Evolutionary conservation across 2,329 filamentous ascomycete species (phyloP).

Genomic region (Westerdykella ornata): DNA sequence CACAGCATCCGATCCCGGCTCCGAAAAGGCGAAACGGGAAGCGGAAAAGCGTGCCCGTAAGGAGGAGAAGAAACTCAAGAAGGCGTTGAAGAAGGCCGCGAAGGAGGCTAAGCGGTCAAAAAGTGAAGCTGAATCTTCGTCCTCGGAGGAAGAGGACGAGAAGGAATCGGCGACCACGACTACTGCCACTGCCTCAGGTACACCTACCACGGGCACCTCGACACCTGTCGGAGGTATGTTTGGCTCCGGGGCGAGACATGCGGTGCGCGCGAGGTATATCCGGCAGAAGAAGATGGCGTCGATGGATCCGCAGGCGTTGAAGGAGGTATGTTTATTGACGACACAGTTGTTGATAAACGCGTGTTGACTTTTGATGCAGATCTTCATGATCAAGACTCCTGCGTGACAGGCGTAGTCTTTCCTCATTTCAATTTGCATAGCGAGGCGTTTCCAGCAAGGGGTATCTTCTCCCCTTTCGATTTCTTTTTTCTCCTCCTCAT

Average conservation of each 20-base stretch:
- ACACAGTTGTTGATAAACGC: not conserved
- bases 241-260: slow-evolving; percentile 56
- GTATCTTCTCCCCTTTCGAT: not conserved
- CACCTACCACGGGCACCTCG: slow-evolving; percentile 40
- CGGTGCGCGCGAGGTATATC: slow-evolving; percentile 74
- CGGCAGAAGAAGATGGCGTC: slow-evolving; percentile 80
- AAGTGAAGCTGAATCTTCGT: slow-evolving; percentile 9
- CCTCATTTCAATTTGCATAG: slow-evolving; percentile 19
- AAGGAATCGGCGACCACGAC: slow-evolving; percentile 24
- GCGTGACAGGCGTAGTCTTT: slow-evolving; percentile 10
- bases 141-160: slow-evolving; percentile 18
- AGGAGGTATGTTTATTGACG: slow-evolving; percentile 58
- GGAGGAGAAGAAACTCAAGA: slow-evolving; percentile 43
- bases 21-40: slow-evolving; percentile 37
- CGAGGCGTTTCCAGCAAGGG: slow-evolving; percentile 20
- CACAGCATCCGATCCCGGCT: slow-evolving; percentile 32
- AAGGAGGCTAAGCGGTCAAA: slow-evolving; percentile 36
- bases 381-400: slow-evolving; percentile 35
- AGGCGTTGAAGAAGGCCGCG: slow-evolving; percentile 43
- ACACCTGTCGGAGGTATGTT: slow-evolving; percentile 39
- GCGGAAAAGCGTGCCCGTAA: slow-evolving; percentile 42
- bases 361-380: slow-evolving; percentile 18
- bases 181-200: slow-evolving; percentile 17
- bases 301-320: slow-evolving; percentile 72
- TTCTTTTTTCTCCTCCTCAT: not conserved